Evolutionary conservation across 2,329 filamentous ascomycete species (phyloP), one percentile per base, ranked within the genome.

Genomic region (Cadophora sp.): DNA sequence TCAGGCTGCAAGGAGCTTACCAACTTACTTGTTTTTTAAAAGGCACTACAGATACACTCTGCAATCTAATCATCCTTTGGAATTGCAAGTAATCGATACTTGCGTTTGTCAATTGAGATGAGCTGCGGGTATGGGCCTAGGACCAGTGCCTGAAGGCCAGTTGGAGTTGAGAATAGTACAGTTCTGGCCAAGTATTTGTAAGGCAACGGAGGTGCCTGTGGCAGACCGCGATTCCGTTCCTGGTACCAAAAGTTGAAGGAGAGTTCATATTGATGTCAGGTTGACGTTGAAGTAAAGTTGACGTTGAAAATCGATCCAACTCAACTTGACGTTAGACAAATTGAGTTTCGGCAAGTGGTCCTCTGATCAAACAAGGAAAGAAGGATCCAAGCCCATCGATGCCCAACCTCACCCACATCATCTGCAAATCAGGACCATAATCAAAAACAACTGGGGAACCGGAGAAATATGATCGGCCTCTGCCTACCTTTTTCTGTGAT

Each of bases 321-420:
- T 43, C 14, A 9, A 29, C 43, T 29, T 9, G 27, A 31, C 2
- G 14, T 55, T 31, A 4, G 19, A 55, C 24, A 31, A 55, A n/a
- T 19, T 55, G 51, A 55, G 51, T 55, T 55, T 55, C 51, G 43
- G n/a, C 43, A 48, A 48, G 43, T 22, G 19, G 19, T 22, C n/a
- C 43, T 31, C 26, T 55, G 31, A 27, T 19, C 24, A 53, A 53
- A 14, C 9, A 14, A 26, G 50, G 50, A 55, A 55, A 16, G 51
- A n/a, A 31, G 14, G 51, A 55, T 31, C 27, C 27, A 55, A 26
- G 27, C 51, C 51, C 16, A 11, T 55, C 31, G 51, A 55, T 55
- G 51, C 51, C 51, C 51, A 55, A 55, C 26, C 51, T 31, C 51
- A 16, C 51, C 51, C 26, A 55, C 14, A 31, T 55, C 1, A 4